Base-by-base conservation (phyloP, 1,284 basidiomycete genomes). In the Cutaneotrichosporon cyanovorans region DNA sequence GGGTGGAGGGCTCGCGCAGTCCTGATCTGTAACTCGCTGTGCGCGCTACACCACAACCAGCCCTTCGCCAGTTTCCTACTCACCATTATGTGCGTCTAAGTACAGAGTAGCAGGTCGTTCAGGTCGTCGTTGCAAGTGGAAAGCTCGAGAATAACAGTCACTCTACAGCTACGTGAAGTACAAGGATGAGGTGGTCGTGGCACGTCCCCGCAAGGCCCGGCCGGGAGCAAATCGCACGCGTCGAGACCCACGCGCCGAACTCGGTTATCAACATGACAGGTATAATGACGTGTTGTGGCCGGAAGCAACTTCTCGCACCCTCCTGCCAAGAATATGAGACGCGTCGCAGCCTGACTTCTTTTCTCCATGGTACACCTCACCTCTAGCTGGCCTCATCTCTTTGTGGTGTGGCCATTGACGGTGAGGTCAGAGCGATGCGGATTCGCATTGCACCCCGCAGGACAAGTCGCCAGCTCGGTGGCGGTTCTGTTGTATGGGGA, bases 401-500 rank as follows among this genome's bases (percentile, higher is more conserved):
- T 40, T 14, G 42, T 46, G 51, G 40, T 30, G 41, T 28, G 35
- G 20, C 16, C 36, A 39, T 39, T 35, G 45, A 48, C 37, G 41
- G 42, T 35, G 37, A 23, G 47, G 47, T 38, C 36, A 53, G 47
- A 53, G n/a, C n/a, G 21, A 46, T 28, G 37, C 40, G 37, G 22
- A 38, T 18, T 31, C 40, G 19, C n/a, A 31, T 7, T 18, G 47
- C 48, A 35, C 51, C 51, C 51, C 51, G 51, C 51, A 53, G 51
- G 51, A 53, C 51, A 22, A 42, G 9, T 36, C 45, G 51, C 22
- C 35, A 9, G 11, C 7, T 21, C 21, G 16, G 38, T 31, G 42
- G 38, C 47, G 51, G 44, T 43, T 19, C 40, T 44, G 41, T 43
- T 47, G 48, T 50, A 50, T 48, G 51, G 51, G 51, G 51, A 53